Conservation (phyloP, 331 rosid species). For the Rosa hybrid region DNA sequence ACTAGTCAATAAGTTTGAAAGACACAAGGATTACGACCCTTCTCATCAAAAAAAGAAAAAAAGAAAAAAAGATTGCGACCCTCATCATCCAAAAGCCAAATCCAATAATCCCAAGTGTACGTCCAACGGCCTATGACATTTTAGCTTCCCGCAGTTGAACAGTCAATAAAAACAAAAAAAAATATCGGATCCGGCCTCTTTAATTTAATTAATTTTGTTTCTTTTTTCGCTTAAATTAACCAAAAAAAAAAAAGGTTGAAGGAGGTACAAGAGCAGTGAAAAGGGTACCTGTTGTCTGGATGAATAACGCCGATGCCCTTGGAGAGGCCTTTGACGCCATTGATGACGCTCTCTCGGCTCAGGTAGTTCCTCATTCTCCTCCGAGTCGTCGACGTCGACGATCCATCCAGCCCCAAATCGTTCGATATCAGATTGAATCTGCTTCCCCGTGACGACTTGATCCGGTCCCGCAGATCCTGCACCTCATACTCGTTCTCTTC, state of each 20-base stretch:
- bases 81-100: no score
- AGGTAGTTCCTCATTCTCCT: conserved; percentile 32
- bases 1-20: no score
- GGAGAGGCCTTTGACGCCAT: conserved; percentile 54
- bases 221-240: no score
- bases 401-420: conserved; percentile 47
- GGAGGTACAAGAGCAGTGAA: not conserved
- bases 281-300: conserved; percentile 68
- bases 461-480: conserved; percentile 54
- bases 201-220: no score
- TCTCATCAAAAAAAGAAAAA: no score
- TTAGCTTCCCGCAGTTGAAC: no score
- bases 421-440: conserved; percentile 54
- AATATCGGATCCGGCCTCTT: no score
- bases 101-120: no score
- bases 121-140: no score
- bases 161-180: no score
- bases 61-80: no score
- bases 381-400: not conserved
- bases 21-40: no score
- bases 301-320: conserved; percentile 38
- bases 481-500: conserved; percentile 49
- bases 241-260: not conserved
- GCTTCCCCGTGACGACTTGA: conserved; percentile 76
- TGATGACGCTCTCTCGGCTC: conserved; percentile 50